phyloP scores from a whole-genome alignment of 73 alveolate species.

The Breviolum minutum region DNA sequence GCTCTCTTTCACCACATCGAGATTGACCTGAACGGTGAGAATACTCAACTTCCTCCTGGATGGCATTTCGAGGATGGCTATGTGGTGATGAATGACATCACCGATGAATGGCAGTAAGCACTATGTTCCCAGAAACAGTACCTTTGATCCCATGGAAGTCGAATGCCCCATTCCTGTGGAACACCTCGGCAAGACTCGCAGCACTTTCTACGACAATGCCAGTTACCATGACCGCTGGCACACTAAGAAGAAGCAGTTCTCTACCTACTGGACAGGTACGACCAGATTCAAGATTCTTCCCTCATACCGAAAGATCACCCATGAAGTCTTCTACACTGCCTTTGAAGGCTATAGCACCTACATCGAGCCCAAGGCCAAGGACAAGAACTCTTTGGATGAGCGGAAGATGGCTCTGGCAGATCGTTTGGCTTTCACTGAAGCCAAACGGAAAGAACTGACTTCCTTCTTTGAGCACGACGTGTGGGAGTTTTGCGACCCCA shows the following conservation, averaged over 20 bases:
- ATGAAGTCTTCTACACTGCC: not conserved
- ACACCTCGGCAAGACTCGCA: not conserved
- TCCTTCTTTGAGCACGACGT: not conserved
- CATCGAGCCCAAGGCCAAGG: conserved; percentile 7
- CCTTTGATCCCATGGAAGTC: not conserved
- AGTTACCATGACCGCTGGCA: not conserved
- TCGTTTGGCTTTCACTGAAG: not conserved
- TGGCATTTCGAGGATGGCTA: not conserved
- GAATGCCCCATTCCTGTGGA: not conserved
- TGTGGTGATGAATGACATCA: not conserved
- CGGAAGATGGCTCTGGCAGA: not conserved
- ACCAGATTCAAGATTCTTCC: not conserved
- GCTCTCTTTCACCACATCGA: not conserved
- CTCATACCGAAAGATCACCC: not conserved
- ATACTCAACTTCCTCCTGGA: not conserved
- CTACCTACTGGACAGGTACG: not conserved
- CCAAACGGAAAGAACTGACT: not conserved
- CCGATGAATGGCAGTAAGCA: not conserved
- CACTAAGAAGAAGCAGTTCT: not conserved
- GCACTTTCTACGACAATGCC: not conserved
- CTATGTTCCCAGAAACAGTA: not conserved
- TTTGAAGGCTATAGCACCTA: not conserved
- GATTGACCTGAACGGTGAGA: not conserved
- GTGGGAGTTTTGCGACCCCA: not conserved
- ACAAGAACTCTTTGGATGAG: not conserved